Conservation (phyloP, 176 grass and related monocot species). For the Oryza coarctata region DNA sequence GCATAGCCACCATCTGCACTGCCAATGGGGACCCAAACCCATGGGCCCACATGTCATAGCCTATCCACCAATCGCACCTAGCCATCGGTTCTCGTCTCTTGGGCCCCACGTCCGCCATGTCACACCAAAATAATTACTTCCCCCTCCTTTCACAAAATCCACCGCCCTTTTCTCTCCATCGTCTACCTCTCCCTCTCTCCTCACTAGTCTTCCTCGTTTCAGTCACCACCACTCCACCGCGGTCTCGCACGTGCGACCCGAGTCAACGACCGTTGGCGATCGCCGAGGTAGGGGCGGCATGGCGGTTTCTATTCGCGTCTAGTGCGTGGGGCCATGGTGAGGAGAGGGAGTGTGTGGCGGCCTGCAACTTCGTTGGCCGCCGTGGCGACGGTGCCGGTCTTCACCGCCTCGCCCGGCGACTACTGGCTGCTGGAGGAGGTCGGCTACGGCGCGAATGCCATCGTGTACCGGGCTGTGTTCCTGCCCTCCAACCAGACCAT, state of each 20-base stretch:
- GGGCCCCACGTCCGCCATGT: slow-evolving; percentile 53
- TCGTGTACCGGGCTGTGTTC: slow-evolving; percentile 80
- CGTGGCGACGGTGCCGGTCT: slow-evolving; percentile 32
- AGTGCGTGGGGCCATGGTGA: slow-evolving; percentile 4
- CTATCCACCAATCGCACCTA: too few species aligned
- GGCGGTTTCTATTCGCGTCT: neutral
- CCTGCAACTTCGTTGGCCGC: neutral
- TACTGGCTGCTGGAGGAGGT: slow-evolving; percentile 83
- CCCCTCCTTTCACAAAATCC: slow-evolving; percentile 24
- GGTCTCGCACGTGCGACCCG: slow-evolving; percentile 26
- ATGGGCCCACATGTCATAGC: neutral
- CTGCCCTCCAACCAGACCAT: slow-evolving; percentile 61
- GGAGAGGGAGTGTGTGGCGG: slow-evolving; percentile 30
- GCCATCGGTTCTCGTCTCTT: neutral
- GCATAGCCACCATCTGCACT: neutral
- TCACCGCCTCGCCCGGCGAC: slow-evolving; percentile 49
- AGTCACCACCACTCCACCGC: neutral
- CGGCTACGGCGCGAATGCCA: slow-evolving; percentile 90
- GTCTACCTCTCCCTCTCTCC: neutral
- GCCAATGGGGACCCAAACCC: rapidly evolving
- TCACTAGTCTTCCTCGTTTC: slow-evolving; percentile 1
- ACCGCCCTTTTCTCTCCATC: neutral
- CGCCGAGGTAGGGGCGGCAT: neutral
- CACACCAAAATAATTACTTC: slow-evolving; percentile 25
- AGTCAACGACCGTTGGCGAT: slow-evolving; percentile 42